These are phyloP conservation scores for Tetradesmus lagerheimii DNA, from an alignment of 139 green algal genomes.

Conservation along the genomic window DNA sequence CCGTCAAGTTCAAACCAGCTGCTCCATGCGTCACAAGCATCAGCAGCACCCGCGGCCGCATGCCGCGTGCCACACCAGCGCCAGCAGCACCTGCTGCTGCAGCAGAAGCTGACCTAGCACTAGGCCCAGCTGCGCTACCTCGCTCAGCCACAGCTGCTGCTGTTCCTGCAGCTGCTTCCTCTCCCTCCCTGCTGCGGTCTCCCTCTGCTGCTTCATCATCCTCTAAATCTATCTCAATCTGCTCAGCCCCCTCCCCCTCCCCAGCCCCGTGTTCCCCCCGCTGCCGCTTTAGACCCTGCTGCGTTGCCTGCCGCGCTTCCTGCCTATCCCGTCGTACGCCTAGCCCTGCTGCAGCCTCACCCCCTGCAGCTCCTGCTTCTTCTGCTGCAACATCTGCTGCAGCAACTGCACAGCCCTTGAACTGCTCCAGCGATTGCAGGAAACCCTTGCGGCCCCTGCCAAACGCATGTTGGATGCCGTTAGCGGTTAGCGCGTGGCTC, in stretches of 20 bases:
- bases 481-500: constrained; percentile 67
- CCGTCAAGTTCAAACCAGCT: constrained; percentile 85
- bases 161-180: background rate
- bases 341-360: background rate
- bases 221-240: background rate
- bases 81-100: background rate
- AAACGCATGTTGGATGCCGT: constrained; percentile 64
- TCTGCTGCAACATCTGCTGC: background rate
- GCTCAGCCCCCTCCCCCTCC: background rate
- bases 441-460: constrained; percentile 60
- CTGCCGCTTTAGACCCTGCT: background rate
- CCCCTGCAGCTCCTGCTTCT: background rate
- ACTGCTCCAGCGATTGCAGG: constrained; percentile 66
- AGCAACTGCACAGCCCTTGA: constrained; percentile 50
- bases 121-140: background rate
- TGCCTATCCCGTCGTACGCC: background rate
- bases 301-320: background rate
- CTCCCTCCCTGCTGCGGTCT: background rate
- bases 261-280: background rate
- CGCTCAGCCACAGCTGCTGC: no score
- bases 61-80: background rate
- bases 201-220: background rate
- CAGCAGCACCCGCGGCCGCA: constrained; percentile 73
- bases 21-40: constrained; percentile 80
- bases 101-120: background rate